Evolutionary conservation across 306 rosid species (phyloP).

Genomic region (Begonia fuchsioides): DNA sequence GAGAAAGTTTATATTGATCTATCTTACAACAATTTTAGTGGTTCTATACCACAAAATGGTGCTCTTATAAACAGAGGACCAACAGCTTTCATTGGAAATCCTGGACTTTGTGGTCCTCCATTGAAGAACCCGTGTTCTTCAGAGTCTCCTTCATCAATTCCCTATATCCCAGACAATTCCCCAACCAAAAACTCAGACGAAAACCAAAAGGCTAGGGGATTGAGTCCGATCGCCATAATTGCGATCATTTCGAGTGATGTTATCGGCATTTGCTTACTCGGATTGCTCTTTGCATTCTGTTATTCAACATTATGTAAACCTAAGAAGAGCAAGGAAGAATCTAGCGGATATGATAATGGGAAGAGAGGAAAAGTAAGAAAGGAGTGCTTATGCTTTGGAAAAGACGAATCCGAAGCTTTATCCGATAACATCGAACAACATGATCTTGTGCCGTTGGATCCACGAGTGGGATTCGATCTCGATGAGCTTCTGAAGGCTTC

Average conservation of each 20-base stretch:
- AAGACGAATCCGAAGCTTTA: conserved; percentile 43
- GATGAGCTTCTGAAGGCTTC: conserved; percentile 92
- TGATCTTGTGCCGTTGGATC: conserved; percentile 65
- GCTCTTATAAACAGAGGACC: conserved; percentile 87
- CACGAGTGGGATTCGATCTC: conserved; percentile 62
- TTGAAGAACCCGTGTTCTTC: conserved; percentile 62
- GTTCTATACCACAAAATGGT: conserved; percentile 77
- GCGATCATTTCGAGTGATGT: conserved; percentile 47
- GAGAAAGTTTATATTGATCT: conserved; percentile 91
- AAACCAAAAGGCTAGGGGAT: background rate
- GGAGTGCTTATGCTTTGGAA: conserved; percentile 11
- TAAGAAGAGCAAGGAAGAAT: no score
- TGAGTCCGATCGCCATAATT: conserved; percentile 23
- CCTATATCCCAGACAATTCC: background rate
- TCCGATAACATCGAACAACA: conserved; percentile 63
- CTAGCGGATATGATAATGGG: conserved; percentile 28
- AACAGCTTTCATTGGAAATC: conserved; percentile 80
- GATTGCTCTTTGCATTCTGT: conserved; percentile 53
- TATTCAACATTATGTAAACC: conserved; percentile 5
- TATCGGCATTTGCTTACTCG: conserved; percentile 61
- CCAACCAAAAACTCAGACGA: background rate
- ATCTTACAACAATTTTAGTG: conserved; percentile 55
- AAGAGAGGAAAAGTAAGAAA: background rate
- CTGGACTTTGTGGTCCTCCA: conserved; percentile 76
- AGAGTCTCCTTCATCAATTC: conserved; percentile 11